A percentile compares a stretch with the other conserved stretches of the same genome.
These are phyloP conservation scores for Botrytis byssoidea DNA, from an alignment of 2,329 filamentous ascomycete species.

Conservation along the genomic window DNA sequence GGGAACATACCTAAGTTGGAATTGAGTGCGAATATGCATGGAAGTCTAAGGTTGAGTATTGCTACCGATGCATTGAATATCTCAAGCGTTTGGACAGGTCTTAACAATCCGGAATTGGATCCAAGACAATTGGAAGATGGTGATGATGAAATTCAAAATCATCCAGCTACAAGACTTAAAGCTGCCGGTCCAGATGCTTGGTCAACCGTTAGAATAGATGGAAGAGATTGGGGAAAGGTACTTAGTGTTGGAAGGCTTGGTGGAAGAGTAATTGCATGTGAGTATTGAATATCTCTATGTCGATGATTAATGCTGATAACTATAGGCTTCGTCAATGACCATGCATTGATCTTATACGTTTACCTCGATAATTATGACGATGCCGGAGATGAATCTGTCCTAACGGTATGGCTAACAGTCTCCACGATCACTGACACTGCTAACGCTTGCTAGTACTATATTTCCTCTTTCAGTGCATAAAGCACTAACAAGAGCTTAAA, in stretches of 20 bases:
- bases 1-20: conserved; percentile 67
- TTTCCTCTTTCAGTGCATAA: conserved; percentile 53
- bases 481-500: conserved; percentile 3
- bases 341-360: conserved; percentile 80
- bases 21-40: conserved; percentile 92
- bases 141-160: conserved; percentile 66
- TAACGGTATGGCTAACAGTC: conserved; percentile 59
- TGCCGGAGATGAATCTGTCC: conserved; percentile 64
- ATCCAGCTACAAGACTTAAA: conserved; percentile 78
- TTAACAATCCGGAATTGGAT: conserved; percentile 86
- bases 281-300: conserved; percentile 37
- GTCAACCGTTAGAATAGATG: conserved; percentile 88
- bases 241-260: conserved; percentile 87
- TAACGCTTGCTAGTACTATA: conserved; percentile 50
- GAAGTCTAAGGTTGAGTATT: conserved; percentile 75
- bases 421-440: background rate
- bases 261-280: conserved; percentile 87
- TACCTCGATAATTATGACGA: conserved; percentile 73
- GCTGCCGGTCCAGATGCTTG: conserved; percentile 76
- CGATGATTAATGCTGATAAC: conserved; percentile 27
- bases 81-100: conserved; percentile 77
- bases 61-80: conserved; percentile 82
- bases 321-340: conserved; percentile 68
- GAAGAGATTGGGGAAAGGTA: conserved; percentile 91
- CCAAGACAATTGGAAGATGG: conserved; percentile 67